Percentiles rank a stretch among this genome's conserved stretches.
phyloP scores from a whole-genome alignment of 345 rosid genomes.

The Eutrema heterophyllum region DNA sequence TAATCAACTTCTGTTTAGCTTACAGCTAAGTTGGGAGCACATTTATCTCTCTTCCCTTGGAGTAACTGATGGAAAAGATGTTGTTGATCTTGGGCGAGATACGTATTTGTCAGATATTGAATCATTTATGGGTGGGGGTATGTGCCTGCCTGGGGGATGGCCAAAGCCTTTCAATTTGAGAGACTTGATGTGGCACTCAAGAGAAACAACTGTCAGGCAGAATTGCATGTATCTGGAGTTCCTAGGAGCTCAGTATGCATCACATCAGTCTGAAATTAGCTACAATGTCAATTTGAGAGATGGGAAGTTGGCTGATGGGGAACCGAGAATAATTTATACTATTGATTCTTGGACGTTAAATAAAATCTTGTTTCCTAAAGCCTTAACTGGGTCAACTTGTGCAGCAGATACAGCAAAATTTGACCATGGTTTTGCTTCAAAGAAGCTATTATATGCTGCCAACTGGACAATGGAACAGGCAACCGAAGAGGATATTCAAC shows the following conservation, averaged over 20 bases:
- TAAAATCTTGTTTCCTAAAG: constrained; percentile 42
- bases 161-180: constrained; percentile 61
- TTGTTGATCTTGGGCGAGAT: constrained; percentile 50
- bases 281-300: constrained; percentile 19
- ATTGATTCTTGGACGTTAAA: constrained; percentile 36
- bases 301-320: constrained; percentile 25
- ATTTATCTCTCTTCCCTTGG: constrained; percentile 86
- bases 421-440: constrained; percentile 35
- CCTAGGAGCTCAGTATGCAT: constrained; percentile 61
- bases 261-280: constrained; percentile 30
- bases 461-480: constrained; percentile 88
- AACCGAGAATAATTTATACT: constrained; percentile 20
- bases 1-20: constrained; percentile 69
- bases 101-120: constrained; percentile 41
- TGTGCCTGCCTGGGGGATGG: constrained; percentile 86
- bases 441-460: constrained; percentile 65
- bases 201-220: constrained; percentile 62
- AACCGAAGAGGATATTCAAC: constrained; percentile 54
- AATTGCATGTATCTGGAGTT: constrained; percentile 77
- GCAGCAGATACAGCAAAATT: not conserved
- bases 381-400: constrained; percentile 25
- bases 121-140: constrained; percentile 29
- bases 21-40: constrained; percentile 85
- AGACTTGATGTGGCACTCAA: constrained; percentile 58
- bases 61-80: constrained; percentile 50